Conservation (phyloP, 257 asterid genomes). For the Scutellaria galericulata region DNA sequence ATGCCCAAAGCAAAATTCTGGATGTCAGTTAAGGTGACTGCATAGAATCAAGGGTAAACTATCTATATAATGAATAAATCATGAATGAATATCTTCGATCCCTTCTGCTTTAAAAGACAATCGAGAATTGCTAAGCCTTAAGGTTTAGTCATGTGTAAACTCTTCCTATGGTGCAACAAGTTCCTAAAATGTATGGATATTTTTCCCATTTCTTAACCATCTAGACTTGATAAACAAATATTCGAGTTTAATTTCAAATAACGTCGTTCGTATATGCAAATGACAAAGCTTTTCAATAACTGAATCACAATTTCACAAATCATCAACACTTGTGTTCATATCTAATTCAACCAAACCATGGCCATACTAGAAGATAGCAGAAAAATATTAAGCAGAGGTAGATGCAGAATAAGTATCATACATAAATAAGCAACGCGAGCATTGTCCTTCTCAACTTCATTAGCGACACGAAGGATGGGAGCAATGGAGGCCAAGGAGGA, state of each 20-base stretch:
- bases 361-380: not conserved
- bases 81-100: not conserved
- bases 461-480: constrained; percentile 94
- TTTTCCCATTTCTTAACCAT: not conserved
- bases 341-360: constrained; percentile 10
- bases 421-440: constrained; percentile 83
- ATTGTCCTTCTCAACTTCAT: constrained; percentile 72
- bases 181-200: constrained; percentile 10
- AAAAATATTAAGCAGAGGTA: constrained; percentile 8
- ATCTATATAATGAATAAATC: not conserved
- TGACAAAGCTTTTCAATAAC: constrained; percentile 4
- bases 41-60: too few relatives aligned
- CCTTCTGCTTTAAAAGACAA: not conserved
- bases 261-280: not conserved
- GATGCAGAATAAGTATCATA: constrained; percentile 41
- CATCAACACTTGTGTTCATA: constrained; percentile 19
- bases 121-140: not conserved
- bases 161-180: not conserved
- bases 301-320: not conserved
- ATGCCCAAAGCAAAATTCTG: too few relatives aligned
- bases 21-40: too few relatives aligned
- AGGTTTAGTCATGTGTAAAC: not conserved
- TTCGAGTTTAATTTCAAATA: not conserved
- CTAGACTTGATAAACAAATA: not conserved
- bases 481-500: constrained; percentile 81